Evolutionary conservation across 768 basidiomycete genomes (phyloP).

Genomic region (Russula foetens): DNA sequence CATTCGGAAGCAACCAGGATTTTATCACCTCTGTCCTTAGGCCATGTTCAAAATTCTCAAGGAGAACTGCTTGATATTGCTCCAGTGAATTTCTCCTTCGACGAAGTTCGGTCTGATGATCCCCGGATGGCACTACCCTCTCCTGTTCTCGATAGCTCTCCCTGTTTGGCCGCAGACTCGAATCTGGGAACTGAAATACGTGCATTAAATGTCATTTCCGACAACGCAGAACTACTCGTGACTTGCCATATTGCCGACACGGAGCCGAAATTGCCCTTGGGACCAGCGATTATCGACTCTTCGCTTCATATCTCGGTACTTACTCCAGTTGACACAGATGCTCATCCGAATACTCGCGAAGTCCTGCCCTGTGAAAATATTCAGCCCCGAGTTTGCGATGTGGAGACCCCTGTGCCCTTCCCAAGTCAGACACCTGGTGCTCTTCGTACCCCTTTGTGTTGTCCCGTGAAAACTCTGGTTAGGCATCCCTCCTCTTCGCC

Average conservation of each 20-base stretch:
- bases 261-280: not conserved
- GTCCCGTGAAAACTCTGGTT: not conserved
- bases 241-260: not conserved
- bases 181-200: not conserved
- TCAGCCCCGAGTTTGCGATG: not conserved
- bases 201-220: not conserved
- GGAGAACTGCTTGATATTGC: not conserved
- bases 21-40: not conserved
- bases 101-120: not conserved
- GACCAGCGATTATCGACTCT: not conserved
- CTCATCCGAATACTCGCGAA: not conserved
- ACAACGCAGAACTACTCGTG: not conserved
- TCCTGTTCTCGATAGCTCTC: not conserved
- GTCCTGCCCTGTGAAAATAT: not conserved
- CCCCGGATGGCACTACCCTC: not conserved
- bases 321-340: not conserved
- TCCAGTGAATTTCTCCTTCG: not conserved
- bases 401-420: not conserved
- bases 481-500: not conserved
- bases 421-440: not conserved
- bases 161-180: not conserved
- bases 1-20: not conserved
- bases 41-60: not conserved
- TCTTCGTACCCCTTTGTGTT: not conserved
- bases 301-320: not conserved